Conservation (phyloP, 1,139 yeast species). For the Magnusiomyces paraingens region DNA sequence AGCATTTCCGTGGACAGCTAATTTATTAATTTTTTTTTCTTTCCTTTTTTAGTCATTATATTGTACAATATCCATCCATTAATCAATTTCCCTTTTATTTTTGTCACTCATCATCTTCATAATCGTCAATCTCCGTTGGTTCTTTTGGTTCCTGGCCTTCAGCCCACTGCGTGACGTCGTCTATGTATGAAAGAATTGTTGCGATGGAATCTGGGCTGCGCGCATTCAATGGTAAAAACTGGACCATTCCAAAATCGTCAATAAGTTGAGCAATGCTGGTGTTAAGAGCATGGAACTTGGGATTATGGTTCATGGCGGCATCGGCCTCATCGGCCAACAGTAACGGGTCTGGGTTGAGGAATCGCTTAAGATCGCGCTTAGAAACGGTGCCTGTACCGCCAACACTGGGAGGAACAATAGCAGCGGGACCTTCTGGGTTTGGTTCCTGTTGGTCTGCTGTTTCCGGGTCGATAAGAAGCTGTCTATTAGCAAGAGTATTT, state of each 20-base stretch:
- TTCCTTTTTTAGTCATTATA: not conserved
- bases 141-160: slow-evolving; percentile 96
- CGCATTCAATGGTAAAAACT: slow-evolving; percentile 84
- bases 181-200: slow-evolving; percentile 83
- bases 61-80: not conserved
- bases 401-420: not conserved
- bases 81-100: too few relatives aligned
- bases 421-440: not conserved
- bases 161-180: slow-evolving; percentile 96
- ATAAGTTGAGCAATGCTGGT: slow-evolving; percentile 71
- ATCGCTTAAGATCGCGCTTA: slow-evolving; percentile 70
- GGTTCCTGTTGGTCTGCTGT: not conserved
- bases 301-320: slow-evolving; percentile 46
- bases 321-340: slow-evolving; percentile 50
- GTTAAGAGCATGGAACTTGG: slow-evolving; percentile 68
- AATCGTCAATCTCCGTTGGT: slow-evolving; percentile 74
- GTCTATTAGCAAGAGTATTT: not conserved
- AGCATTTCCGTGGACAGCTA: too few relatives aligned
- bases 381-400: slow-evolving; percentile 44
- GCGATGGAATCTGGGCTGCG: slow-evolving; percentile 72
- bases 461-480: not conserved
- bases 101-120: slow-evolving; percentile 30
- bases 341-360: slow-evolving; percentile 86
- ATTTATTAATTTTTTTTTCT: not conserved
- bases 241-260: slow-evolving; percentile 98